Percentiles rank a stretch among this genome's conserved stretches.
phyloP scores from a whole-genome alignment of 169 alveolate genomes.

The Cryptosporidium muris region DNA sequence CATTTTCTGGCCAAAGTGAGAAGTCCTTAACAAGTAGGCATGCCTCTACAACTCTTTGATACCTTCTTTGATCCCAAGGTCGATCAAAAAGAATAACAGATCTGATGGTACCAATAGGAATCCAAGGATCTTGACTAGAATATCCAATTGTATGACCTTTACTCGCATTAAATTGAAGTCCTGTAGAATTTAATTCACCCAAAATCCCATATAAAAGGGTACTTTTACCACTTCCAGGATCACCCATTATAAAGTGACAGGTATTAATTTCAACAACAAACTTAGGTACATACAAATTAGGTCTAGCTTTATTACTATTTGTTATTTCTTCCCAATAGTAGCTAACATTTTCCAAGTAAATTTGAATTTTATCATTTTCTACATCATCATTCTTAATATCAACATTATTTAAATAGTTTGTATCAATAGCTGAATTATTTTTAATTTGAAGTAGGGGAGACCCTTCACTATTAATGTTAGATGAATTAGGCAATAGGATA shows the following conservation, averaged over 20 bases:
- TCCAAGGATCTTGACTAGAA: conserved; percentile 77
- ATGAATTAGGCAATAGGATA: neutral
- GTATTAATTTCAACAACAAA: conserved; percentile 13
- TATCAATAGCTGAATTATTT: neutral
- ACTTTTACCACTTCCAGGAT: conserved; percentile 55
- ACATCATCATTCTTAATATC: conserved; percentile 3
- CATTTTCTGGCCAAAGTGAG: conserved; percentile 79
- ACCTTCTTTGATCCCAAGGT: conserved; percentile 73
- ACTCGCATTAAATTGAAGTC: conserved; percentile 6
- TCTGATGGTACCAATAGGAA: conserved; percentile 82
- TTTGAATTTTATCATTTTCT: neutral
- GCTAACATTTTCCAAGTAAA: conserved; percentile 17
- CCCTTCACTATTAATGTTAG: neutral
- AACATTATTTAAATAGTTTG: neutral
- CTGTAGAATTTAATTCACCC: conserved; percentile 54
- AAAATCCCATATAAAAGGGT: conserved; percentile 52
- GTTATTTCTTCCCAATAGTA: conserved; percentile 14
- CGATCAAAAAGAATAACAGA: conserved; percentile 82
- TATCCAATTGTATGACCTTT: conserved; percentile 37
- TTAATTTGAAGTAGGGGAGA: neutral
- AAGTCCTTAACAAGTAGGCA: conserved; percentile 79
- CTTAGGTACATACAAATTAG: conserved; percentile 20
- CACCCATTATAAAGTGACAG: conserved; percentile 46
- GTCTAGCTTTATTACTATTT: neutral
- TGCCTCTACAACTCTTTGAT: conserved; percentile 74